Evolutionary conservation across 208 protist species (phyloP).

Genomic region (Trichomonas tenax): DNA sequence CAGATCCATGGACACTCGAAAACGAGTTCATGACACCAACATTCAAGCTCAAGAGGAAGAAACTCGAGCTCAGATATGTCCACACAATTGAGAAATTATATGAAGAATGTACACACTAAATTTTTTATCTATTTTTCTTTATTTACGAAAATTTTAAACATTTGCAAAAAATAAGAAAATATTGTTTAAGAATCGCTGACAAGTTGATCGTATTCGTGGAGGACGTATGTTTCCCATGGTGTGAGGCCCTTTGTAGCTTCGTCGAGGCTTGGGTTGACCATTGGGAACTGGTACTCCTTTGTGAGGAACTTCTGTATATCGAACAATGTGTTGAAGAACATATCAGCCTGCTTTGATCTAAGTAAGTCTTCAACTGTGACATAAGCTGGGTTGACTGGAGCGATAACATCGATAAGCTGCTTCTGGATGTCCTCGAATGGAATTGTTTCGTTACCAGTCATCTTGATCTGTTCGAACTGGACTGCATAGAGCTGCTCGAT

Average conservation of each 20-base stretch:
- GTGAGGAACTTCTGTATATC: neutral
- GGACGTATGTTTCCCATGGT: neutral
- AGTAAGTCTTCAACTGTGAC: neutral
- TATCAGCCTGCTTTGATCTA: neutral
- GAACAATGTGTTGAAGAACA: conserved; percentile 8
- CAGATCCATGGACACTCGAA: neutral
- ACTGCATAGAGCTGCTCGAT: neutral
- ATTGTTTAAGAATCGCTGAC: neutral
- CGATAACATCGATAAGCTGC: neutral
- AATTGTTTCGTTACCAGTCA: conserved; percentile 16
- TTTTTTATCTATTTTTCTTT: neutral
- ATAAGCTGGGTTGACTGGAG: neutral
- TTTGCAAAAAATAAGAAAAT: too few species aligned
- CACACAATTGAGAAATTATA: neutral
- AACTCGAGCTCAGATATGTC: neutral
- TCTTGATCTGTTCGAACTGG: neutral
- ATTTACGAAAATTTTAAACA: too few species aligned
- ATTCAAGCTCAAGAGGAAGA: neutral
- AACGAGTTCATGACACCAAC: conserved; percentile 4
- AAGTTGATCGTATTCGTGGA: neutral
- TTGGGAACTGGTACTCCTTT: neutral
- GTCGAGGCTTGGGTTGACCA: neutral
- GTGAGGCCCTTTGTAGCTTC: neutral
- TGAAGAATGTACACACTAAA: neutral
- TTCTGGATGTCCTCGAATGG: neutral